Evolutionary conservation across 2,329 filamentous ascomycete genomes (phyloP).

Genomic region (Fusarium kyushuense): DNA sequence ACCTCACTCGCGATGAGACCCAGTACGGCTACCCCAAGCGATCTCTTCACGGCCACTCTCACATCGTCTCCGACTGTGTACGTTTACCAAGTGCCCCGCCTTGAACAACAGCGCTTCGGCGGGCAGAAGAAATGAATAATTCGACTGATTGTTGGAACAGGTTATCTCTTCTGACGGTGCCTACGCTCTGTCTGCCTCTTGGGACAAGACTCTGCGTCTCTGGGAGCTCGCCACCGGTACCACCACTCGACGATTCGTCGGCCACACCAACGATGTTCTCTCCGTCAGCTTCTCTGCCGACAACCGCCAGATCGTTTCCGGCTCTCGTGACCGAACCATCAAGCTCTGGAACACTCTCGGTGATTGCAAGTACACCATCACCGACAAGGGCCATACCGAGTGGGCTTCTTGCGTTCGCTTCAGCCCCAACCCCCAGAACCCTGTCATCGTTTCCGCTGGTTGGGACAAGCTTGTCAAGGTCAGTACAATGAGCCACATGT

Average conservation of each 20-base stretch:
- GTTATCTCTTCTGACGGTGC: slow-evolving; percentile 99
- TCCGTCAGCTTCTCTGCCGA: slow-evolving; percentile 99
- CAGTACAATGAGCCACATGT: slow-evolving; percentile 57
- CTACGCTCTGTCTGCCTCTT: slow-evolving; percentile 98
- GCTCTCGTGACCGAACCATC: slow-evolving; percentile 97
- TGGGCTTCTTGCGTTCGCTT: slow-evolving; percentile 99
- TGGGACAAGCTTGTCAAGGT: slow-evolving; percentile 99
- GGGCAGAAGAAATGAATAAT: slow-evolving; percentile 30
- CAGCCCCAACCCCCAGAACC: slow-evolving; percentile 99
- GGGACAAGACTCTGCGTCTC: slow-evolving; percentile 99
- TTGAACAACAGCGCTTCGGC: slow-evolving; percentile 12
- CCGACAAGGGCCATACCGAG: slow-evolving; percentile 99
- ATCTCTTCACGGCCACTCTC: slow-evolving; percentile 97
- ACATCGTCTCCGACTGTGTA: slow-evolving; percentile 99
- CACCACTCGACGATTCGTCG: slow-evolving; percentile 98
- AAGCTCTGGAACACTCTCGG: slow-evolving; percentile 99
- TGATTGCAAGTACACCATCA: slow-evolving; percentile 99
- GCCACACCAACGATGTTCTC: slow-evolving; percentile 99
- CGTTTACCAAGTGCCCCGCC: slow-evolving; percentile 58
- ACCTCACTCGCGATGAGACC: slow-evolving; percentile 97
- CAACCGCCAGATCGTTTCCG: slow-evolving; percentile 99
- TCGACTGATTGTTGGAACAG: slow-evolving; percentile 61
- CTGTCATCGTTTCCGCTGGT: slow-evolving; percentile 96
- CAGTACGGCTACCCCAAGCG: slow-evolving; percentile 99
- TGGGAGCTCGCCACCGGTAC: slow-evolving; percentile 98